Evolutionary conservation across 2,329 filamentous ascomycete genomes (phyloP).

Genomic region (Herpotrichia juniperi): DNA sequence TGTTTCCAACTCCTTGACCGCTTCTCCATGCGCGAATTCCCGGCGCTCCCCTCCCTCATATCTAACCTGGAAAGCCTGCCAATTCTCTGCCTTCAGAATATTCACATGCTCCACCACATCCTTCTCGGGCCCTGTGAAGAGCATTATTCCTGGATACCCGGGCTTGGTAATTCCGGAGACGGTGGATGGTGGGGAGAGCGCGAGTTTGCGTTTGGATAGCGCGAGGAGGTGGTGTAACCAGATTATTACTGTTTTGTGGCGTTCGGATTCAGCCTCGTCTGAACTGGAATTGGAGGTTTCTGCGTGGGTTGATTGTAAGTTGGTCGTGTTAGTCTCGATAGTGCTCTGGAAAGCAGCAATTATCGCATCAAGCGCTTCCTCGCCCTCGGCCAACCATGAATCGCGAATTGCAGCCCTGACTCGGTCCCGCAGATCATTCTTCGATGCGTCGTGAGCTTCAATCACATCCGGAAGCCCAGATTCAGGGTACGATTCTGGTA

Average conservation of each 20-base stretch:
- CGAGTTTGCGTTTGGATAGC: slow-evolving; percentile 53
- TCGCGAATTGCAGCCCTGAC: slow-evolving; percentile 35
- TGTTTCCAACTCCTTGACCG: slow-evolving; percentile 50
- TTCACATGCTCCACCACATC: slow-evolving; percentile 51
- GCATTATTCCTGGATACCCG: slow-evolving; percentile 53
- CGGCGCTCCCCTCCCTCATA: slow-evolving; percentile 47
- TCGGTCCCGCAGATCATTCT: slow-evolving; percentile 44
- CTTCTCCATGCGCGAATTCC: slow-evolving; percentile 47
- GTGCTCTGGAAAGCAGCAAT: slow-evolving; percentile 47
- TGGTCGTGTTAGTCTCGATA: slow-evolving; percentile 16
- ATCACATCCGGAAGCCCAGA: slow-evolving; percentile 46
- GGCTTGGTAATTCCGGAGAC: slow-evolving; percentile 54
- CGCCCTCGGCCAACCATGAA: slow-evolving; percentile 40
- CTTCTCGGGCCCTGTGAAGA: slow-evolving; percentile 48
- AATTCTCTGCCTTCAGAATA: slow-evolving; percentile 50
- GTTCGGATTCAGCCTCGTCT: slow-evolving; percentile 1
- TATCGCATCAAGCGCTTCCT: slow-evolving; percentile 52
- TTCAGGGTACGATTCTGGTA: slow-evolving; percentile 48
- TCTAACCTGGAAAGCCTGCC: slow-evolving; percentile 54
- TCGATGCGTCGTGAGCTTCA: slow-evolving; percentile 41
- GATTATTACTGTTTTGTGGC: slow-evolving; percentile 48
- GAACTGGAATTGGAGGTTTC: too few relatives aligned
- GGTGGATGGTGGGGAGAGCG: slow-evolving; percentile 39
- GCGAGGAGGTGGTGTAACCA: slow-evolving; percentile 56
- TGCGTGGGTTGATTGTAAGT: slow-evolving; percentile 2